Evolutionary conservation across 2,329 filamentous ascomycete genomes (phyloP), one percentile per base, ranked within the genome.

Genomic region (Capronia coronata): DNA sequence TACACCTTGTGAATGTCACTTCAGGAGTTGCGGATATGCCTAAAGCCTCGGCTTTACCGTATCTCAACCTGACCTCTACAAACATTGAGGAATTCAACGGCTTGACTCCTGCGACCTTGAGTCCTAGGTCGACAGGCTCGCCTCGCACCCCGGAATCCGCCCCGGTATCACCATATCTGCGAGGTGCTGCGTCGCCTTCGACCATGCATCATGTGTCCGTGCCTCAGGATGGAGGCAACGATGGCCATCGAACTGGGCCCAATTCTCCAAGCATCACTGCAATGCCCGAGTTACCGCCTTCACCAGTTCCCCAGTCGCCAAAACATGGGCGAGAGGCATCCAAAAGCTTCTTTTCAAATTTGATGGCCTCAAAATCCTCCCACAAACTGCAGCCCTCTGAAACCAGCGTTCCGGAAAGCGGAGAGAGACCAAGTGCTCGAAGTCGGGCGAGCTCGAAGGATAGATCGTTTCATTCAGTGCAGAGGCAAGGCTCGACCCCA

Each of bases 361-460:
- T 74, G 37, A 73, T 71, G 60, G 70, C 70, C 4, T 70, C 70
- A 2, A 71, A 70, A 54, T 67, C 70, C 10, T 69, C 69, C 1
- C 69, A 73, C 43, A 64, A 63, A 48, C 54, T 69, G 27, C 68
- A 71, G 29, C 59, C 62, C 27, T 71, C 70, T 16, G 70, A 73
- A 49, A 61, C 64, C 34, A 68, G 65, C 29, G 54, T 52, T 9
- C 63, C 62, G 16, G 64, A 67, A 43, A 65, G 62, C 1, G 60
- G 59, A 22, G 58, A 61, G 14, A 55, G 52, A 42, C 42, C 49
- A 11, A 48, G 43, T 16, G 51, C 42, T 32, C 52, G 59, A 34
- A 74, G 69, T 51, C 65, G 68, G 32, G 68, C 66, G 5, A 72
- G 67, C 53, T 74, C 68, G 5, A 69, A 63, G 51, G 72, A 73